These are phyloP conservation scores for Aureobasidium leucospermi DNA, from an alignment of 2,329 filamentous ascomycete genomes.

Conservation along the genomic window DNA sequence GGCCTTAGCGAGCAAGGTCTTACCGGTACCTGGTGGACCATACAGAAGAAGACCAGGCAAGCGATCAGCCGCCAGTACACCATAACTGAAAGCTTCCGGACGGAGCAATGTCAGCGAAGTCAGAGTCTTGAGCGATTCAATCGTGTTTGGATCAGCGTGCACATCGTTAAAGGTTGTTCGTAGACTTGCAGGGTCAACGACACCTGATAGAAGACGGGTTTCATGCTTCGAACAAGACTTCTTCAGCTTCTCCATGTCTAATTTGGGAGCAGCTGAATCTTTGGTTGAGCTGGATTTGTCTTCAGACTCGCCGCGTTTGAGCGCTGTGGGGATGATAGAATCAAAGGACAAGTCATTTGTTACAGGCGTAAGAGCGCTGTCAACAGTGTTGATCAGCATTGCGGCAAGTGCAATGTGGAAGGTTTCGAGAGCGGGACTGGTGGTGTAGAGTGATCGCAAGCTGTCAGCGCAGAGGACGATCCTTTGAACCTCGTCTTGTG, in stretches of 20 bases:
- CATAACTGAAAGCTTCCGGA: constrained; percentile 93
- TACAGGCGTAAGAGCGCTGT: neutral
- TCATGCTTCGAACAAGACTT: constrained; percentile 67
- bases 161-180: constrained; percentile 83
- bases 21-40: constrained; percentile 82
- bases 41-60: constrained; percentile 95
- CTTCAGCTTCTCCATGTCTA: constrained; percentile 41
- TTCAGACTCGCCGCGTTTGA: neutral
- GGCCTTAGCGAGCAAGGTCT: constrained; percentile 67
- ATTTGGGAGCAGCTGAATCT: neutral
- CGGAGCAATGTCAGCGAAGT: constrained; percentile 80
- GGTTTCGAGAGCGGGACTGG: constrained; percentile 14
- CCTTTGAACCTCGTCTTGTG: constrained; percentile 15
- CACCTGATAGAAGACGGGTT: constrained; percentile 70
- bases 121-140: constrained; percentile 79
- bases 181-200: constrained; percentile 75
- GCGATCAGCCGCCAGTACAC: constrained; percentile 81
- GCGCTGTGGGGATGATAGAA: neutral
- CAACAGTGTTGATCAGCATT: neutral
- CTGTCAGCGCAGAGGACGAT: constrained; percentile 17
- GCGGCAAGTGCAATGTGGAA: constrained; percentile 15
- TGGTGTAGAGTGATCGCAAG: constrained; percentile 15
- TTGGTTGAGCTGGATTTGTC: neutral
- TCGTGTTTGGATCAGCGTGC: constrained; percentile 72
- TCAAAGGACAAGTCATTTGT: neutral